These are phyloP conservation scores for Rosa hybrid DNA, from an alignment of 331 rosid species.

Conservation along the genomic window DNA sequence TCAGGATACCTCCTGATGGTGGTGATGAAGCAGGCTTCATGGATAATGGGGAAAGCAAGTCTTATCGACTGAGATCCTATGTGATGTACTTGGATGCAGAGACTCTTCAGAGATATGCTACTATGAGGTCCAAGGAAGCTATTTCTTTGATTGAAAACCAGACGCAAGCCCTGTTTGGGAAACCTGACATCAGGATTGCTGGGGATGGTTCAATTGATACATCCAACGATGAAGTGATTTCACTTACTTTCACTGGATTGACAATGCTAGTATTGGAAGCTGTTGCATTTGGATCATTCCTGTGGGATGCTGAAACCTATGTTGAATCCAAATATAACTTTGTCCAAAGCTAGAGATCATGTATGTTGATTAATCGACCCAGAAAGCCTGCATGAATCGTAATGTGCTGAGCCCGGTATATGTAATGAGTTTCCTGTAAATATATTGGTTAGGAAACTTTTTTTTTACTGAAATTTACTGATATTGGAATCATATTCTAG, in stretches of 20 bases:
- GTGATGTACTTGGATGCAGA: slow-evolving; percentile 86
- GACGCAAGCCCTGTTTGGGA: slow-evolving; percentile 90
- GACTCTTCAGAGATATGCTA: slow-evolving; percentile 84
- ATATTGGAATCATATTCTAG: not conserved
- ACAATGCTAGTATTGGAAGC: slow-evolving; percentile 90
- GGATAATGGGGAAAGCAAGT: slow-evolving; percentile 40
- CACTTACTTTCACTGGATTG: slow-evolving; percentile 65
- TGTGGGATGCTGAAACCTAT: slow-evolving; percentile 85
- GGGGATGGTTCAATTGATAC: slow-evolving; percentile 78
- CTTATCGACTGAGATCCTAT: slow-evolving; percentile 63
- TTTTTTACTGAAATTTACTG: not conserved
- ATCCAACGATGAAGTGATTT: slow-evolving; percentile 61
- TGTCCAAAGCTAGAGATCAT: slow-evolving; percentile 44
- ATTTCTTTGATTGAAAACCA: slow-evolving; percentile 91
- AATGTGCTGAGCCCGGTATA: slow-evolving; percentile 10
- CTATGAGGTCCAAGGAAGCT: slow-evolving; percentile 93
- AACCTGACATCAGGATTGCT: slow-evolving; percentile 62
- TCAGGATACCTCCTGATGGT: slow-evolving; percentile 47
- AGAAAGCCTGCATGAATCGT: slow-evolving; percentile 35
- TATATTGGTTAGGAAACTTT: slow-evolving; percentile 7
- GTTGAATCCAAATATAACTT: slow-evolving; percentile 79
- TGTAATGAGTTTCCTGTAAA: slow-evolving; percentile 19
- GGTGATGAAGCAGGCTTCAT: slow-evolving; percentile 40
- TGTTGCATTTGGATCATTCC: slow-evolving; percentile 82
- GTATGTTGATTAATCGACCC: slow-evolving; percentile 3